Evolutionary conservation across 768 basidiomycete genomes (phyloP).

Genomic region (Lactifluus volemus): DNA sequence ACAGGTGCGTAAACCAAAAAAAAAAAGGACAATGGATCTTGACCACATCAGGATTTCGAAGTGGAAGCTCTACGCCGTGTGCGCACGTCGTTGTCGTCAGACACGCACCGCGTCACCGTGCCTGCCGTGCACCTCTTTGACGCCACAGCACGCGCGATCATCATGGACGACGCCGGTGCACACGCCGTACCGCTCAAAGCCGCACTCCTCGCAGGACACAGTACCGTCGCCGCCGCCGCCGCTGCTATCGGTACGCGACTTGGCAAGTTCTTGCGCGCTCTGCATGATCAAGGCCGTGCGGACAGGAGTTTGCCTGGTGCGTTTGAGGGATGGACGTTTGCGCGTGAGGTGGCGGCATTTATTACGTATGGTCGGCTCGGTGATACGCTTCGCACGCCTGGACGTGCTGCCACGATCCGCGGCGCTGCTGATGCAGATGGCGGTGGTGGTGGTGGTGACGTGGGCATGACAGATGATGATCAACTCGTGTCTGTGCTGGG

Average conservation of each 20-base stretch:
- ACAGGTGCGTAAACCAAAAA: slow-evolving; percentile 36
- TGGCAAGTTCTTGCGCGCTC: slow-evolving; percentile 43
- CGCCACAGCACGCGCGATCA: slow-evolving; percentile 37
- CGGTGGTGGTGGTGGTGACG: background rate
- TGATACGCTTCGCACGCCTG: slow-evolving; percentile 18
- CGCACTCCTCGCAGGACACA: slow-evolving; percentile 27
- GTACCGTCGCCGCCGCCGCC: slow-evolving; percentile 14
- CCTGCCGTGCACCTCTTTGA: slow-evolving; percentile 46
- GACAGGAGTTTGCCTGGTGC: background rate
- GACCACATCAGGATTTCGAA: slow-evolving; percentile 29
- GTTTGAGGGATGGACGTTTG: slow-evolving; percentile 28
- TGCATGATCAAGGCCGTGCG: slow-evolving; percentile 43
- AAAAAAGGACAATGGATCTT: background rate
- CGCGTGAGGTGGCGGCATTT: slow-evolving; percentile 33
- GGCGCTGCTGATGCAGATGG: too few relatives aligned
- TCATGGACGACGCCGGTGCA: slow-evolving; percentile 56
- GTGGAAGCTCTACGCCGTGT: slow-evolving; percentile 43
- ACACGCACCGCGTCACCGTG: slow-evolving; percentile 34
- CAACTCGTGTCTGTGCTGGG: slow-evolving; percentile 21
- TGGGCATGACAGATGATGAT: background rate
- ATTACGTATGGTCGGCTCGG: slow-evolving; percentile 39
- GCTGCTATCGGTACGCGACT: slow-evolving; percentile 40
- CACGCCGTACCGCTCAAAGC: slow-evolving; percentile 33
- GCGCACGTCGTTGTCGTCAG: slow-evolving; percentile 28
- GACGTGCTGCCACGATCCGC: background rate